Conservation (phyloP, 75 land plant genomes). For the Picea sitchensis region DNA sequence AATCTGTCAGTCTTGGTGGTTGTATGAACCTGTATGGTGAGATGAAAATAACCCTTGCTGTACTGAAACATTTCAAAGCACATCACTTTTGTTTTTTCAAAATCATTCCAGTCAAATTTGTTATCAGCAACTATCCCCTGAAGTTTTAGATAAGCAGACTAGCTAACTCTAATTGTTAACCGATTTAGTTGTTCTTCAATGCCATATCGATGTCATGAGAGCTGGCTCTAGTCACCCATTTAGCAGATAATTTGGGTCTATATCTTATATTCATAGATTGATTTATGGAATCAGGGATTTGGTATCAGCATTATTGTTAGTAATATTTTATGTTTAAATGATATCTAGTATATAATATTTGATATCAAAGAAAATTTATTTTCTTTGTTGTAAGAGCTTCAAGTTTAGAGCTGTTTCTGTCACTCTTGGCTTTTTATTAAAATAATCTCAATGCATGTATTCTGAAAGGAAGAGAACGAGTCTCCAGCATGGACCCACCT, state of each 20-base stretch:
- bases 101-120: not conserved
- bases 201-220: not conserved
- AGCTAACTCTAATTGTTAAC: not conserved
- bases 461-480: conserved; percentile 93
- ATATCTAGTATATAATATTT: not conserved
- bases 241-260: not conserved
- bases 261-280: not conserved
- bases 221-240: not conserved
- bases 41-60: not conserved
- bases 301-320: not conserved
- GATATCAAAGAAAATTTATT: not conserved
- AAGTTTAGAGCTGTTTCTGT: not conserved
- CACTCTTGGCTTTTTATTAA: not conserved
- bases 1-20: not conserved
- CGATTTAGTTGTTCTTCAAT: not conserved
- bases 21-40: not conserved
- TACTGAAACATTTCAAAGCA: not conserved
- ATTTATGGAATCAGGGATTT: not conserved
- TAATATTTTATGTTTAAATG: not conserved
- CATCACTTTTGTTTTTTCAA: not conserved
- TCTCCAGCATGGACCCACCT: conserved; percentile 91
- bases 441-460: conserved; percentile 18
- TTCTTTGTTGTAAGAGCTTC: not conserved
- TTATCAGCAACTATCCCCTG: not conserved
- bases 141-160: not conserved